A percentile compares a stretch with the other conserved stretches of the same genome.
These are phyloP conservation scores for Neurospora sp. DNA, from an alignment of 495 filamentous ascomycete species.

Conservation along the genomic window DNA sequence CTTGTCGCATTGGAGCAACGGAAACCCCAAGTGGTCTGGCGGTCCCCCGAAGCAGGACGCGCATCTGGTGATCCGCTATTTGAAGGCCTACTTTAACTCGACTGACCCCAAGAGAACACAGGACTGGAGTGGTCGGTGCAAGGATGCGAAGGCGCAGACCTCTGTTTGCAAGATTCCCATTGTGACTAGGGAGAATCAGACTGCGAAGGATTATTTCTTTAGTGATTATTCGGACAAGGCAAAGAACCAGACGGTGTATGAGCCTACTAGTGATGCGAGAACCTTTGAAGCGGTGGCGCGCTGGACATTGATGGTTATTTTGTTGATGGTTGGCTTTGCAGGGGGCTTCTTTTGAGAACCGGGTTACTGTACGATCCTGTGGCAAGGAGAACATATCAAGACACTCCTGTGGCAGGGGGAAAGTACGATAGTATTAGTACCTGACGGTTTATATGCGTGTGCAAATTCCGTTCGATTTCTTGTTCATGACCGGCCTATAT, in stretches of 20 bases:
- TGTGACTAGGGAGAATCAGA: constrained; percentile 28
- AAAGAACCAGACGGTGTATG: constrained; percentile 46
- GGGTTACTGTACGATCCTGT: neutral
- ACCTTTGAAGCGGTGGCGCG: constrained; percentile 1
- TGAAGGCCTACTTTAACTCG: constrained; percentile 74
- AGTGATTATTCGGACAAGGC: constrained; percentile 41
- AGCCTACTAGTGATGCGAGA: constrained; percentile 6
- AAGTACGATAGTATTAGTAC: neutral
- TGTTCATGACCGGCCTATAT: neutral
- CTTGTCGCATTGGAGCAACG: constrained; percentile 71
- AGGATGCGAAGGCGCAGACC: constrained; percentile 22
- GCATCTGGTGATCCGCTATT: constrained; percentile 48
- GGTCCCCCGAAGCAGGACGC: constrained; percentile 56
- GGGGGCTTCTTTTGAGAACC: constrained; percentile 6
- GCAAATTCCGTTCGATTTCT: neutral
- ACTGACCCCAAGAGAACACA: constrained; percentile 31
- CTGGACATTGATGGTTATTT: constrained; percentile 5
- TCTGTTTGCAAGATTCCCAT: constrained; percentile 53
- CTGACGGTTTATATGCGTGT: neutral
- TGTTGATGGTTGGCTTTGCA: constrained; percentile 6
- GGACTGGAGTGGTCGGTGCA: constrained; percentile 41
- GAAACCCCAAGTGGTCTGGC: constrained; percentile 54
- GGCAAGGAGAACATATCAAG: neutral
- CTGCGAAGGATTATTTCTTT: constrained; percentile 49
- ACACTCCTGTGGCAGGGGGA: neutral